Conservation (phyloP, 148 eudicot genomes). For the Dysphania ambrosioides region DNA sequence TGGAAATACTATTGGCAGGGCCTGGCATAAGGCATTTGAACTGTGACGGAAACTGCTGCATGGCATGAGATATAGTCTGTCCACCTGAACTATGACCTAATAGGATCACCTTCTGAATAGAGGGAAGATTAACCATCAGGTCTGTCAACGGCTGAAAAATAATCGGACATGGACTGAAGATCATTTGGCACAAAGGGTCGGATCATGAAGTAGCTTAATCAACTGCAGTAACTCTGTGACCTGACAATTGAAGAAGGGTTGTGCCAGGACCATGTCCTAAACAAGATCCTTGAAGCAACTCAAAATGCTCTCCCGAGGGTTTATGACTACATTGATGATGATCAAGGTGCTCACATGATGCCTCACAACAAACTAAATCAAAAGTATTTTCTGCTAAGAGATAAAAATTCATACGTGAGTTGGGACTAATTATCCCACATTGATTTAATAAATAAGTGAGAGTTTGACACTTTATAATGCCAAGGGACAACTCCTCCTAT, state of each 20-base stretch:
- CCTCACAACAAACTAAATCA: not conserved
- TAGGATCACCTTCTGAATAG: conserved; percentile 32
- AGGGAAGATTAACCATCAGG: conserved; percentile 22
- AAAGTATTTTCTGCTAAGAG: too few relatives aligned
- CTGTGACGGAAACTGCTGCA: conserved; percentile 37
- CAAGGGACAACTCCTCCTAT: too few relatives aligned
- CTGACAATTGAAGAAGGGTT: conserved; percentile 27
- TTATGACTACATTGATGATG: not conserved
- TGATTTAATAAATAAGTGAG: too few relatives aligned
- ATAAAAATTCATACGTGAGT: too few relatives aligned
- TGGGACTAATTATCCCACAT: too few relatives aligned
- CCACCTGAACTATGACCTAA: conserved; percentile 51
- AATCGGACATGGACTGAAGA: not conserved
- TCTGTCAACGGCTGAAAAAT: conserved; percentile 17
- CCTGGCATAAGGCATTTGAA: conserved; percentile 48
- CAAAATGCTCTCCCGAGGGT: conserved; percentile 27
- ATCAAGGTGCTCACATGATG: not conserved
- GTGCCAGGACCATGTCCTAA: conserved; percentile 57
- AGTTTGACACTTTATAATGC: too few relatives aligned
- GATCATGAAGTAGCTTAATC: conserved; percentile 28
- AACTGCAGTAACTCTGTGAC: conserved; percentile 38
- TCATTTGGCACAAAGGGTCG: conserved; percentile 11
- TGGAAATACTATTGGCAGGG: conserved; percentile 18
- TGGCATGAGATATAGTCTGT: conserved; percentile 33
- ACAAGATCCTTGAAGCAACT: conserved; percentile 43